A percentile compares a stretch with the other conserved stretches of the same genome.
These are phyloP conservation scores for Tephrocybe rancida DNA, from an alignment of 768 basidiomycete genomes.

Conservation along the genomic window DNA sequence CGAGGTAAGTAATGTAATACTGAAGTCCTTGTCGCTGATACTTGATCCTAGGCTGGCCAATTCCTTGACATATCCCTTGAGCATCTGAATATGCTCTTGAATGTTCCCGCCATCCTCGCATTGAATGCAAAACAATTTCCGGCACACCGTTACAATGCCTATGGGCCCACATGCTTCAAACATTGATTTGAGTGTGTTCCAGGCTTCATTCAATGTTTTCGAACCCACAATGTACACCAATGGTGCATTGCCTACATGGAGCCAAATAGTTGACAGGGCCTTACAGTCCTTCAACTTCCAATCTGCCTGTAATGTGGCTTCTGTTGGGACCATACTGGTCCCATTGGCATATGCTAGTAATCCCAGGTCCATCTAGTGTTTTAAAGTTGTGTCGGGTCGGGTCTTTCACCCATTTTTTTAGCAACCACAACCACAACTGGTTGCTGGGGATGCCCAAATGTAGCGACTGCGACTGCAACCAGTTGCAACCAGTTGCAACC, in stretches of 20 bases:
- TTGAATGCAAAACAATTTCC: conserved; percentile 26
- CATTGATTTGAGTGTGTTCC: conserved; percentile 28
- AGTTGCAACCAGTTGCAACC: too few relatives aligned
- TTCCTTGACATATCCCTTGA: conserved; percentile 25
- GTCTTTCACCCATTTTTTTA: too few relatives aligned
- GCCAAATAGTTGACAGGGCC: conserved; percentile 30
- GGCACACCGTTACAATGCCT: conserved; percentile 24
- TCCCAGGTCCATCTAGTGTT: too few relatives aligned
- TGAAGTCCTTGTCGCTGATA: conserved; percentile 11
- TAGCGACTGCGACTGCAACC: too few relatives aligned
- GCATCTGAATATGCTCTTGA: conserved; percentile 28
- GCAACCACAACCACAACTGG: too few relatives aligned
- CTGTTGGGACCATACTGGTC: neutral
- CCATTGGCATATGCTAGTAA: conserved; percentile 16
- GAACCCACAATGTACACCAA: conserved; percentile 30
- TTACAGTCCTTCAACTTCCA: conserved; percentile 32
- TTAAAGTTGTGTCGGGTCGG: too few relatives aligned
- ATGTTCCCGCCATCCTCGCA: conserved; percentile 25
- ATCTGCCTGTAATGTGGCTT: neutral
- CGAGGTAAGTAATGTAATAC: conserved; percentile 29
- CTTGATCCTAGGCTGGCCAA: conserved; percentile 18
- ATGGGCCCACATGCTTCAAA: conserved; percentile 30
- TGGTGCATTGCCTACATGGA: conserved; percentile 25
- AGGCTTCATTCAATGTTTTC: conserved; percentile 26
- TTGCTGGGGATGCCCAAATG: too few relatives aligned